These are phyloP conservation scores for Mucor racemosus DNA, from an alignment of 371 early-diverging fungal species.

Conservation along the genomic window DNA sequence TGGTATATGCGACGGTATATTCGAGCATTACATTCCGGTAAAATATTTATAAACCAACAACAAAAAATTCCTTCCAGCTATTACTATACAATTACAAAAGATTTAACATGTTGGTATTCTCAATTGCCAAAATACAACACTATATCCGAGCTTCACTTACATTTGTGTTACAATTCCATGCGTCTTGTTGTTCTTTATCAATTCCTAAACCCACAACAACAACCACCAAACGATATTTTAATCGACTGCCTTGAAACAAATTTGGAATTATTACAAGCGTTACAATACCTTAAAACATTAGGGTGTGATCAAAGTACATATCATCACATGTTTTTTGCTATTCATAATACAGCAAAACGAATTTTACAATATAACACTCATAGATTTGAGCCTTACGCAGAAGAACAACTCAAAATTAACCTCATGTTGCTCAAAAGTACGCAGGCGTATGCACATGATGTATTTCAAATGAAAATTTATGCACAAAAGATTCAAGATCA, in stretches of 20 bases:
- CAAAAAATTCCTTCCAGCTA: conserved; percentile 27
- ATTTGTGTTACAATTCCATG: conserved; percentile 50
- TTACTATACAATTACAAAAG: conserved; percentile 39
- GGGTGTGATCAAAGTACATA: conserved; percentile 59
- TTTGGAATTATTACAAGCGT: conserved; percentile 34
- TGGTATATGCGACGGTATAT: conserved; percentile 49
- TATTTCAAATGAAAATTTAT: conserved; percentile 49
- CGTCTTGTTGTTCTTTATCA: conserved; percentile 49
- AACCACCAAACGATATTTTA: conserved; percentile 33
- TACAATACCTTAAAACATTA: conserved; percentile 34
- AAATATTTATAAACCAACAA: conserved; percentile 21
- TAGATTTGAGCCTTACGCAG: conserved; percentile 16
- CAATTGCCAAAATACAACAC: conserved; percentile 13
- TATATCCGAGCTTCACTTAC: conserved; percentile 35
- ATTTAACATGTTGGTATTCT: conserved; percentile 35
- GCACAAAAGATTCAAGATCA: conserved; percentile 49
- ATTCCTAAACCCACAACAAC: conserved; percentile 31
- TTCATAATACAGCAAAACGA: conserved; percentile 46
- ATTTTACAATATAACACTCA: conserved; percentile 27
- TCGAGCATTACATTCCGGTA: conserved; percentile 30
- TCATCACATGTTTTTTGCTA: conserved; percentile 56
- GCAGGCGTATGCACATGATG: conserved; percentile 48
- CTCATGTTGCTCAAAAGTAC: conserved; percentile 42
- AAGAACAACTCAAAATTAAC: conserved; percentile 44
- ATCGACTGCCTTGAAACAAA: conserved; percentile 46